Percentiles rank a stretch among this genome's conserved stretches.
Evolutionary conservation across 257 asterid genomes (phyloP).

Genomic region (Craterostigma plantagineum): DNA sequence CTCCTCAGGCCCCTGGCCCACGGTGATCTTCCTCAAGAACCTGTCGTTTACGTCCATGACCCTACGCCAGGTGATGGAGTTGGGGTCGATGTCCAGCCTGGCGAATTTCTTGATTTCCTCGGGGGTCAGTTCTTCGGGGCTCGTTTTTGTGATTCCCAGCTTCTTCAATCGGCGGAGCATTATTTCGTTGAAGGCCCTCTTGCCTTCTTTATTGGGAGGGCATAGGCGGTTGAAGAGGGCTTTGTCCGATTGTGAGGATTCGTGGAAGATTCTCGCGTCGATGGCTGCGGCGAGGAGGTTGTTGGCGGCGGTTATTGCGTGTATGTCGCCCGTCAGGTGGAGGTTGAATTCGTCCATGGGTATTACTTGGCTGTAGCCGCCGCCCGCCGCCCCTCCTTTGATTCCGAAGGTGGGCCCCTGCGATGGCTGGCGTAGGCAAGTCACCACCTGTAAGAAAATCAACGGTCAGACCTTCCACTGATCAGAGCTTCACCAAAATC

Average conservation of each 20-base stretch:
- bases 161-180: constrained; percentile 73
- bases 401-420: constrained; percentile 74
- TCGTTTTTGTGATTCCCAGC: constrained; percentile 64
- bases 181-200: constrained; percentile 45
- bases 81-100: constrained; percentile 80
- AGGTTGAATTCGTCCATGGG: constrained; percentile 99
- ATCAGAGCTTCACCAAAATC: no score
- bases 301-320: constrained; percentile 94
- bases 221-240: constrained; percentile 86
- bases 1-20: constrained; percentile 98
- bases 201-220: constrained; percentile 75
- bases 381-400: constrained; percentile 98
- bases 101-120: constrained; percentile 73
- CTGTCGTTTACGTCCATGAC: constrained; percentile 97
- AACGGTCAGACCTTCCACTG: no score
- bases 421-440: constrained; percentile 21
- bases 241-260: constrained; percentile 80
- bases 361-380: constrained; percentile 98
- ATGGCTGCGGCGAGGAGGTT: constrained; percentile 96
- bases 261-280: constrained; percentile 86
- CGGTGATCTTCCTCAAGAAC: constrained; percentile 69
- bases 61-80: constrained; percentile 90
- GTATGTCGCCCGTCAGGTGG: constrained; percentile 92
- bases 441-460: constrained; percentile 41
- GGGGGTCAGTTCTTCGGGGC: constrained; percentile 83